phyloP scores from a whole-genome alignment of 192 early-diverging fungal species.

The Jimgerdemannia flammicorona region DNA sequence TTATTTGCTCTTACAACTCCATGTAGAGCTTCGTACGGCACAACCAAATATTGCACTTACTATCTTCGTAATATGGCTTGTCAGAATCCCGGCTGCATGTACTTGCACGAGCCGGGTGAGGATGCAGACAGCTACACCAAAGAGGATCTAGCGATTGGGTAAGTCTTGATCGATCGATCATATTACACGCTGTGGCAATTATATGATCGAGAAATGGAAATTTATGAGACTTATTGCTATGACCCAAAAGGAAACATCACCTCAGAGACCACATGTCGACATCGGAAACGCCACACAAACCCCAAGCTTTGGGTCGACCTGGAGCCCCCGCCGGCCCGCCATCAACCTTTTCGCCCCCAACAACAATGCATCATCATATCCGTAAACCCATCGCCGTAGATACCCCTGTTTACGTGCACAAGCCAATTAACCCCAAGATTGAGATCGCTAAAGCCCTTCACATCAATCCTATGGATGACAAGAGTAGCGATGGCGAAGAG shows the following conservation, averaged over 20 bases:
- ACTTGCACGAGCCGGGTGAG: conserved; percentile 90
- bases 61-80: conserved; percentile 89
- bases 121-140: conserved; percentile 92
- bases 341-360: conserved; percentile 17
- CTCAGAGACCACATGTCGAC: conserved; percentile 38
- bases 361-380: neutral
- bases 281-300: conserved; percentile 16
- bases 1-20: neutral
- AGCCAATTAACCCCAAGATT: conserved; percentile 5
- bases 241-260: conserved; percentile 37
- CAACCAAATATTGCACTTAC: conserved; percentile 98
- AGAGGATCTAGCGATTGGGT: conserved; percentile 79
- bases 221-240: no score
- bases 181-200: no score
- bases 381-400: conserved; percentile 8
- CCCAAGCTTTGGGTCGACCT: conserved; percentile 7
- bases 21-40: conserved; percentile 87
- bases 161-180: conserved; percentile 14
- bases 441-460: conserved; percentile 18
- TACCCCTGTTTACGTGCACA: neutral
- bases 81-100: conserved; percentile 93
- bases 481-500: conserved; percentile 24
- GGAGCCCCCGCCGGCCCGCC: conserved; percentile 10
- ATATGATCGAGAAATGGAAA: no score
- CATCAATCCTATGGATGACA: conserved; percentile 31